A percentile compares a stretch with the other conserved stretches of the same genome.
phyloP scores from a whole-genome alignment of 345 rosid genomes.

The Eucalyptus tenuipes region DNA sequence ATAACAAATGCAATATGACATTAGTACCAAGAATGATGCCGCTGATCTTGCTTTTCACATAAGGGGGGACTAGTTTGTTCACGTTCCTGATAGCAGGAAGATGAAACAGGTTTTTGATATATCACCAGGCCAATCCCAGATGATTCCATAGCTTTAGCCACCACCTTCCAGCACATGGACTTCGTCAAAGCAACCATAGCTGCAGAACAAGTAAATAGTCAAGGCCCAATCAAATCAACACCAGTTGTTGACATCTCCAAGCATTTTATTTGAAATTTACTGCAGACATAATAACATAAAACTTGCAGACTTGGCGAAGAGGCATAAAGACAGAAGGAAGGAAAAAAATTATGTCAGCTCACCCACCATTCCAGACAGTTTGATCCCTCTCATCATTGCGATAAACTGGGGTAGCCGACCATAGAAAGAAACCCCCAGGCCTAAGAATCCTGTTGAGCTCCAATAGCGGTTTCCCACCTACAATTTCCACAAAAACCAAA shows the following conservation, averaged over 20 bases:
- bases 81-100: slow-evolving; percentile 56
- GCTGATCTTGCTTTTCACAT: slow-evolving; percentile 31
- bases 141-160: slow-evolving; percentile 46
- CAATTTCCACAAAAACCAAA: slow-evolving; percentile 1
- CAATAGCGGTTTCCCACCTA: slow-evolving; percentile 88
- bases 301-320: background rate
- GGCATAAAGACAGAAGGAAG: background rate
- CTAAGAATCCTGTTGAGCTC: slow-evolving; percentile 90
- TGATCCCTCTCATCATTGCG: slow-evolving; percentile 51
- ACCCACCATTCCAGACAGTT: slow-evolving; percentile 54
- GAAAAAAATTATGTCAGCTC: background rate
- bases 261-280: background rate
- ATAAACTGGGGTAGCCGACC: slow-evolving; percentile 97
- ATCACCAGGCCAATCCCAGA: slow-evolving; percentile 74
- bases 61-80: slow-evolving; percentile 46
- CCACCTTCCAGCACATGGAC: slow-evolving; percentile 79
- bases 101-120: slow-evolving; percentile 65
- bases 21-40: slow-evolving; percentile 54
- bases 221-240: background rate
- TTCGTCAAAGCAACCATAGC: slow-evolving; percentile 64
- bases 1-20: background rate
- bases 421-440: slow-evolving; percentile 88
- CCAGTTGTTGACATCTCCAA: background rate
- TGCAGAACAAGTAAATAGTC: slow-evolving; percentile 16
- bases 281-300: background rate